Percentiles rank a stretch among this genome's conserved stretches.
Evolutionary conservation across 306 rosid species (phyloP).

Genomic region (Cucumis sativus): DNA sequence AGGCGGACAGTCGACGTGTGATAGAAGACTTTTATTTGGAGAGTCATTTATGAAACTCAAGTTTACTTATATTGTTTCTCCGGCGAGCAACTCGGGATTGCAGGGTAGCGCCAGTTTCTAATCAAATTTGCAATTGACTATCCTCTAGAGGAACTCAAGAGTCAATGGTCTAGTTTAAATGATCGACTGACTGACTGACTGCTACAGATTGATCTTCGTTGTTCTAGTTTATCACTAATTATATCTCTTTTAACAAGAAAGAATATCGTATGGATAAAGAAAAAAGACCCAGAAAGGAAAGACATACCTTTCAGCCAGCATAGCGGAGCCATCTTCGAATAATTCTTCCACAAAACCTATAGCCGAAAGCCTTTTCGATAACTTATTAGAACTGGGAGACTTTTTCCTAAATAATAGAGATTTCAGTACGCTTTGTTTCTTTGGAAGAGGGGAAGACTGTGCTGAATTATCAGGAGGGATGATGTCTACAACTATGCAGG

Average conservation of each 20-base stretch:
- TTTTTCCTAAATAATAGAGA: constrained; percentile 54
- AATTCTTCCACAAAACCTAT: constrained; percentile 75
- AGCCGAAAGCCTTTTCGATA: constrained; percentile 76
- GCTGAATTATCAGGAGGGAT: constrained; percentile 61
- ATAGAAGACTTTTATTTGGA: neutral
- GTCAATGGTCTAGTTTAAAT: neutral
- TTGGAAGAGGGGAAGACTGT: constrained; percentile 45
- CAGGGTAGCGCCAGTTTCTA: neutral
- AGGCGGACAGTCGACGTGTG: neutral
- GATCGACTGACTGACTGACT: neutral
- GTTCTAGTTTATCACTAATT: neutral
- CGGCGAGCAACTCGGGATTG: neutral
- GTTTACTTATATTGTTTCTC: neutral
- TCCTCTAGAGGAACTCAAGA: neutral
- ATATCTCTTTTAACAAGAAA: neutral
- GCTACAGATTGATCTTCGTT: neutral
- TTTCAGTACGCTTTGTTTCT: constrained; percentile 47
- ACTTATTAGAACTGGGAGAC: constrained; percentile 43
- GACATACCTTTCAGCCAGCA: constrained; percentile 92
- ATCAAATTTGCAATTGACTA: neutral
- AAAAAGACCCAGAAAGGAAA: neutral
- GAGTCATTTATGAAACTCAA: neutral
- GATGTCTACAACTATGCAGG: constrained; percentile 83
- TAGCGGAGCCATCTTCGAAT: constrained; percentile 95
- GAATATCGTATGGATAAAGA: neutral